Percentiles rank a stretch among this genome's conserved stretches.
Evolutionary conservation across 768 basidiomycete genomes (phyloP).

Genomic region (Tubosaeta sp.): DNA sequence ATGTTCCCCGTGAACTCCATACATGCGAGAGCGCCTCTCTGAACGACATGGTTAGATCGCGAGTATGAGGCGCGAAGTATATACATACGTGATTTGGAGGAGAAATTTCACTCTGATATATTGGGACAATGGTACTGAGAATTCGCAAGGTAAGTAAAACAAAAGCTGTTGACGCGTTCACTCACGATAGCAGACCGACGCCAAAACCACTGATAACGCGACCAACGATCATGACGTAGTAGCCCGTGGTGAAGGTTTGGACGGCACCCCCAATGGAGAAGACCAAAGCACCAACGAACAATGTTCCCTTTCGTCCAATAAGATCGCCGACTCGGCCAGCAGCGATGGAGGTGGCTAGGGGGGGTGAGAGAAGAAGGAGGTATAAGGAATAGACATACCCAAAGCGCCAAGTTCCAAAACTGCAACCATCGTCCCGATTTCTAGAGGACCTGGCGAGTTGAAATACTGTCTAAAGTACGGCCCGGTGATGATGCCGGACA

Average conservation of each 20-base stretch:
- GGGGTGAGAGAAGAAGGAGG: background rate
- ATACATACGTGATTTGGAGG: conserved; percentile 77
- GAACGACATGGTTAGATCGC: conserved; percentile 3
- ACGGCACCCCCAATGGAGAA: conserved; percentile 85
- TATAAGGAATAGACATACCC: conserved; percentile 42
- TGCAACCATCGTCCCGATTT: conserved; percentile 94
- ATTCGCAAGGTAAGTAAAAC: conserved; percentile 4
- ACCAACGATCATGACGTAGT: conserved; percentile 76
- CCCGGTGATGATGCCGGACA: conserved; percentile 89
- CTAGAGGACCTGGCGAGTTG: conserved; percentile 65
- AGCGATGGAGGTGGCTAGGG: conserved; percentile 77
- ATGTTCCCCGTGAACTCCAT: conserved; percentile 96
- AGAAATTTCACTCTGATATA: conserved; percentile 94
- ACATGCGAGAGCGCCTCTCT: conserved; percentile 89
- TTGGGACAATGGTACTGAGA: conserved; percentile 84
- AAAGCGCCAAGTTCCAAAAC: conserved; percentile 91
- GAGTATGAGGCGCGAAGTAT: background rate
- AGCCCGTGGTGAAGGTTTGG: conserved; percentile 80
- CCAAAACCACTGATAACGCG: conserved; percentile 83
- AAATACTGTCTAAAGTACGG: conserved; percentile 82
- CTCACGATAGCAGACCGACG: conserved; percentile 84
- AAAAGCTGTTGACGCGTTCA: conserved; percentile 7
- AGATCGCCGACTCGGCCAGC: conserved; percentile 86
- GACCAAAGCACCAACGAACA: conserved; percentile 76
- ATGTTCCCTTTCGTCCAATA: conserved; percentile 79